Conservation (phyloP, 805 yeast species). For the Schizosaccharomyces lindneri region DNA sequence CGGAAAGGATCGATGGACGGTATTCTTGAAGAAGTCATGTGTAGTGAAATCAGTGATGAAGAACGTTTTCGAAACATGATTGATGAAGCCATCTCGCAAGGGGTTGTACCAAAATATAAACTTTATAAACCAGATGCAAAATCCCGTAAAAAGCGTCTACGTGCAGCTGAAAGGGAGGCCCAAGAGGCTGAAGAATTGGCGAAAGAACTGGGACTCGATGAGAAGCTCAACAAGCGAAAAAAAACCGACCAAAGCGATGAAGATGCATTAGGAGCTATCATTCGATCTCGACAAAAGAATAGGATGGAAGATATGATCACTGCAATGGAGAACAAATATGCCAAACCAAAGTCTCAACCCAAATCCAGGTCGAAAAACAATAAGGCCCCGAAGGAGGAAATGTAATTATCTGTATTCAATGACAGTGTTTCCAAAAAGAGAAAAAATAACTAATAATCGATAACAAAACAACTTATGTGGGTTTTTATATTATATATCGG, state of each 20-base stretch:
- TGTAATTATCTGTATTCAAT: background rate
- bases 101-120: conserved; percentile 17
- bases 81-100: conserved; percentile 19
- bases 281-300: conserved; percentile 12
- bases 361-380: background rate
- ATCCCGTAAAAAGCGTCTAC: conserved; percentile 22
- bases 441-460: too few relatives aligned
- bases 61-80: conserved; percentile 31
- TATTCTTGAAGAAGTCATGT: conserved; percentile 55
- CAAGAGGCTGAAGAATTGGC: conserved; percentile 34
- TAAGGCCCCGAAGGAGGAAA: background rate
- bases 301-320: conserved; percentile 12
- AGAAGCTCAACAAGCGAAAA: conserved; percentile 19
- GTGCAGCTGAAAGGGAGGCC: conserved; percentile 16
- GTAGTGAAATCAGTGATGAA: conserved; percentile 48
- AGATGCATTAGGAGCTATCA: conserved; percentile 15
- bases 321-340: conserved; percentile 15
- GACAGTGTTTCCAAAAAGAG: too few relatives aligned
- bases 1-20: conserved; percentile 43
- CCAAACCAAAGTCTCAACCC: background rate
- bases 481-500: too few relatives aligned
- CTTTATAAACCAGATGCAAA: conserved; percentile 22
- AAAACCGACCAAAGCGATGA: conserved; percentile 9
- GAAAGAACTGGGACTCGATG: conserved; percentile 20
- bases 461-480: too few relatives aligned